Evolutionary conservation across 2,329 filamentous ascomycete species (phyloP).

Genomic region (Sclerotinia trifoliorum): DNA sequence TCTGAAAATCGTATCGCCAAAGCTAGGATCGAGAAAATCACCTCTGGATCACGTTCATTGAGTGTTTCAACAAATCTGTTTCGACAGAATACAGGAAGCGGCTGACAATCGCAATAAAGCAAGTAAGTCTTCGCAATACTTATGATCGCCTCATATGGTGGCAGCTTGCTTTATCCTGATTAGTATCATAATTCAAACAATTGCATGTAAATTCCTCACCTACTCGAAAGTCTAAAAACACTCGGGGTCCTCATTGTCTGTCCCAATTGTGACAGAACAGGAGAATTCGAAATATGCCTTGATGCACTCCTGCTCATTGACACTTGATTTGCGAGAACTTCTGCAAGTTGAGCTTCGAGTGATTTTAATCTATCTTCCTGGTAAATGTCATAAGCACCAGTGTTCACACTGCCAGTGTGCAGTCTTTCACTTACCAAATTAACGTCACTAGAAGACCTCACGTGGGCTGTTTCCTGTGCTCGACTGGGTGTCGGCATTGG

Average conservation of each 20-base stretch:
- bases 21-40: constrained; percentile 43
- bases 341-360: constrained; percentile 36
- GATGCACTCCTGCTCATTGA: constrained; percentile 23
- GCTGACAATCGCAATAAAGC: constrained; percentile 50
- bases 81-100: constrained; percentile 48
- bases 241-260: constrained; percentile 6
- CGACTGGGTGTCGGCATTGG: neutral
- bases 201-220: constrained; percentile 14
- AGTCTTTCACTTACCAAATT: constrained; percentile 12
- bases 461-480: neutral
- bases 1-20: constrained; percentile 46
- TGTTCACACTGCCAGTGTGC: no score
- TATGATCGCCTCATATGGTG: constrained; percentile 43
- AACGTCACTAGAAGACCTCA: constrained; percentile 15
- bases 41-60: constrained; percentile 41
- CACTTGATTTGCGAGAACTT: constrained; percentile 34
- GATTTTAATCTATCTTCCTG: constrained; percentile 36
- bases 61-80: constrained; percentile 45
- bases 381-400: neutral
- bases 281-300: constrained; percentile 20
- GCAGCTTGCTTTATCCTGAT: constrained; percentile 36
- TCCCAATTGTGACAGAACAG: constrained; percentile 7
- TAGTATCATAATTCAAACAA: neutral
- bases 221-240: constrained; percentile 23
- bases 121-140: constrained; percentile 46